Conservation (phyloP, 1,284 basidiomycete species). For the Fomes fomentarius region DNA sequence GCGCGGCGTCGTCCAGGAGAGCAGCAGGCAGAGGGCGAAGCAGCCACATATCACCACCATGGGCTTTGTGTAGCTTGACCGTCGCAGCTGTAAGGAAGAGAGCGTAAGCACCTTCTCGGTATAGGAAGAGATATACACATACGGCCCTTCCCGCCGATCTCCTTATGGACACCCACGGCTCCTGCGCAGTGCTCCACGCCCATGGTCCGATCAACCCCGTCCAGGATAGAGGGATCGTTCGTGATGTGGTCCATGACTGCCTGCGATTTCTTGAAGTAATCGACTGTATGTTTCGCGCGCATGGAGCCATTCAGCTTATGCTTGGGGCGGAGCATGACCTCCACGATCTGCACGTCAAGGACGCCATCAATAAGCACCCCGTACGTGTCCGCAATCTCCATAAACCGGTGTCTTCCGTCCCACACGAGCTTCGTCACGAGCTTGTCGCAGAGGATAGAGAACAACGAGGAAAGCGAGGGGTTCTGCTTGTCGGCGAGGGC, state of each 20-base stretch:
- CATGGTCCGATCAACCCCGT: not conserved
- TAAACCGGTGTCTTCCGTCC: conserved; percentile 47
- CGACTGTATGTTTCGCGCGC: conserved; percentile 29
- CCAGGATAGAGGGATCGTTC: not conserved
- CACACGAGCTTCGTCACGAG: conserved; percentile 44
- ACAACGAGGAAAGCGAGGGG: conserved; percentile 28
- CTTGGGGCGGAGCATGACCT: conserved; percentile 34
- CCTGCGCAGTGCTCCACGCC: not conserved
- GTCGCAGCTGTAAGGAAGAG: conserved; percentile 35
- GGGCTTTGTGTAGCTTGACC: conserved; percentile 38
- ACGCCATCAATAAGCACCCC: conserved; percentile 36
- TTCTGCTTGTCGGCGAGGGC: conserved; percentile 26
- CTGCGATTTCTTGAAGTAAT: conserved; percentile 26
- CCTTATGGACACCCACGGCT: not conserved
- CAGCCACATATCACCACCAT: conserved; percentile 39
- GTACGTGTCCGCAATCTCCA: conserved; percentile 39
- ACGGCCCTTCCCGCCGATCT: not conserved
- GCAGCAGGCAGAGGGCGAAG: conserved; percentile 37
- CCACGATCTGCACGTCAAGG: conserved; percentile 45
- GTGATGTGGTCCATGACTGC: not conserved
- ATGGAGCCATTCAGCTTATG: conserved; percentile 32
- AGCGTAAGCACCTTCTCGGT: too few relatives aligned
- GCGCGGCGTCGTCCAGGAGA: conserved; percentile 45
- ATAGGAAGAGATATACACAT: too few relatives aligned
- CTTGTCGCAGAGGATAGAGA: conserved; percentile 33